Evolutionary conservation across 495 filamentous ascomycete genomes (phyloP).

Genomic region (Evernia prunastri): DNA sequence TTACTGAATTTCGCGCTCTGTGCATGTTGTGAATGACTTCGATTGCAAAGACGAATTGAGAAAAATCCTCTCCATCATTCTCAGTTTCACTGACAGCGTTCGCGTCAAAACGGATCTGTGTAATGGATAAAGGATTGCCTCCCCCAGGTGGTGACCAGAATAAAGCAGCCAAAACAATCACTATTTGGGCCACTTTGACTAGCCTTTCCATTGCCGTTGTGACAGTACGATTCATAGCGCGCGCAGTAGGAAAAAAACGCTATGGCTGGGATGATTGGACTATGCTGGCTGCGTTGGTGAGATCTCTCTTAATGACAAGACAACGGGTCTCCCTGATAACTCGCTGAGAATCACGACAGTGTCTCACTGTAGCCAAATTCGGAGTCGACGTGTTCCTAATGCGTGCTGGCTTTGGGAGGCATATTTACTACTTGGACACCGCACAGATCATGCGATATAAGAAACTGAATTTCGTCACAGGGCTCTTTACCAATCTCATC

Average conservation of each 20-base stretch:
- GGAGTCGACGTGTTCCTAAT: not conserved
- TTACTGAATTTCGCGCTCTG: not conserved
- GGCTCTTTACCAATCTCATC: not conserved
- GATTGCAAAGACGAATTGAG: not conserved
- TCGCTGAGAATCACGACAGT: not conserved
- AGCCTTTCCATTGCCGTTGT: not conserved
- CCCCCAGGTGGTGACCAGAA: conserved; percentile 4
- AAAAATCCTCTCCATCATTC: not conserved
- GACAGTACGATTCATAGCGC: not conserved
- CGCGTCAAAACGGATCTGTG: not conserved
- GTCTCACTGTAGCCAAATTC: conserved; percentile 1
- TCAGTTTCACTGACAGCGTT: not conserved
- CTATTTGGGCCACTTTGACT: not conserved
- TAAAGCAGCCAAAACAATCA: conserved; percentile 1
- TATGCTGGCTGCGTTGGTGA: conserved; percentile 7
- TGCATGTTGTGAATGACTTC: not conserved
- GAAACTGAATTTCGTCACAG: conserved; percentile 2
- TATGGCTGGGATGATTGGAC: conserved; percentile 6
- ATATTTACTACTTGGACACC: conserved; percentile 4
- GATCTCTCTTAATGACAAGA: not conserved
- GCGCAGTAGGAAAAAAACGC: not conserved
- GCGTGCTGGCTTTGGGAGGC: conserved; percentile 7
- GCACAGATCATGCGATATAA: not conserved
- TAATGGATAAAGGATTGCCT: conserved; percentile 1
- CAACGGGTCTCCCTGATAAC: not conserved